Evolutionary conservation across 1,284 basidiomycete species (phyloP).

Genomic region (Apiotrichum brassicae): DNA sequence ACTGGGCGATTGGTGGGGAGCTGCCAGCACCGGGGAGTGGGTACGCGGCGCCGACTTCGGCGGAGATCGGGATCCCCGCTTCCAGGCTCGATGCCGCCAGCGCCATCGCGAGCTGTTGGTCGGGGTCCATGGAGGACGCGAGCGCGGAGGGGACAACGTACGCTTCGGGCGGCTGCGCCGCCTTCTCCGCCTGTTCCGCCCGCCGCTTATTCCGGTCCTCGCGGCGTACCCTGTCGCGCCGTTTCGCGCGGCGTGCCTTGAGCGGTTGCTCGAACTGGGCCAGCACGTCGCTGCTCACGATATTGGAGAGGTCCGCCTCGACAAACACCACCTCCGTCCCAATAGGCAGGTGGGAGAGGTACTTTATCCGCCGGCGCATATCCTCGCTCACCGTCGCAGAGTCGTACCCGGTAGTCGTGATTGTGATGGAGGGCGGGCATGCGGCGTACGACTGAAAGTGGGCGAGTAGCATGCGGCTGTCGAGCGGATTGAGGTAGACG

Average conservation of each 20-base stretch:
- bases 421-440: conserved; percentile 74
- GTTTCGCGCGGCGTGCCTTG: conserved; percentile 63
- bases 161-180: conserved; percentile 8
- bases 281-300: conserved; percentile 66
- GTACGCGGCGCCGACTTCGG: conserved; percentile 5
- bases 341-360: conserved; percentile 84
- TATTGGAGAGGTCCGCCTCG: conserved; percentile 72
- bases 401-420: conserved; percentile 70
- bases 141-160: conserved; percentile 10
- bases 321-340: conserved; percentile 91
- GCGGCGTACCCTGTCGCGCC: conserved; percentile 68
- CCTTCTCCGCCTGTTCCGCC: conserved; percentile 65
- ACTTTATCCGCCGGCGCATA: conserved; percentile 87
- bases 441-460: conserved; percentile 75
- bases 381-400: conserved; percentile 71
- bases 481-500: conserved; percentile 89
- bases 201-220: conserved; percentile 72
- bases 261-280: conserved; percentile 73
- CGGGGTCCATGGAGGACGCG: background rate
- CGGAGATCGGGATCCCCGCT: background rate
- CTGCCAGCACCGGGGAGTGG: conserved; percentile 1
- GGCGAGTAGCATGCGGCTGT: conserved; percentile 85
- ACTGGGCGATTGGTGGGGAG: background rate
- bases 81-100: conserved; percentile 4
- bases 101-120: conserved; percentile 9